Evolutionary conservation across 768 basidiomycete species (phyloP).

Genomic region (Termitomyces titanicus): DNA sequence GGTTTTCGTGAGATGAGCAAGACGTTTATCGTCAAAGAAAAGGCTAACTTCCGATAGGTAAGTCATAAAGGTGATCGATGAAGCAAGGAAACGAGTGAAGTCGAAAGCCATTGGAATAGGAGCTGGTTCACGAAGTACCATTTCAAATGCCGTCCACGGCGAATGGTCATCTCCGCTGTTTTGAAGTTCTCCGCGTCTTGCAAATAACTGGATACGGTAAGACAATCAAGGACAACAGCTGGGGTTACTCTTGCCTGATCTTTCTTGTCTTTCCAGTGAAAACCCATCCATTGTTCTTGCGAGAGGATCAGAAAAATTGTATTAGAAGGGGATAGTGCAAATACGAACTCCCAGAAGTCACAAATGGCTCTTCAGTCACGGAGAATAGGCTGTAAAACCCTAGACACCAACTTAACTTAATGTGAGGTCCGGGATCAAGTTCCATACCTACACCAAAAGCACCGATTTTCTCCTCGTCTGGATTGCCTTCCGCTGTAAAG

Average conservation of each 20-base stretch:
- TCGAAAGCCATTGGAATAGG: slow-evolving; percentile 84
- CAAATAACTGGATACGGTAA: slow-evolving; percentile 56
- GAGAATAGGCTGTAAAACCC: slow-evolving; percentile 83
- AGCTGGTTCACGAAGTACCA: slow-evolving; percentile 77
- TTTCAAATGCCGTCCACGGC: slow-evolving; percentile 86
- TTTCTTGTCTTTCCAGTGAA: slow-evolving; percentile 93
- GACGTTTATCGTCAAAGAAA: slow-evolving; percentile 74
- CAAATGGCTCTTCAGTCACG: slow-evolving; percentile 79
- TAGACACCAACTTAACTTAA: slow-evolving; percentile 15
- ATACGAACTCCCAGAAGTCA: slow-evolving; percentile 67
- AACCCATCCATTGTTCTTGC: slow-evolving; percentile 86
- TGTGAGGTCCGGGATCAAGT: background rate
- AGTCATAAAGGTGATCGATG: slow-evolving; percentile 91
- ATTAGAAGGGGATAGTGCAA: slow-evolving; percentile 14
- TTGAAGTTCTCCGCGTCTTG: slow-evolving; percentile 69
- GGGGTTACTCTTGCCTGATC: slow-evolving; percentile 56
- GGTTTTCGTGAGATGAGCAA: slow-evolving; percentile 65
- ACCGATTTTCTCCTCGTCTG: slow-evolving; percentile 92
- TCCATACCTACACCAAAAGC: slow-evolving; percentile 83
- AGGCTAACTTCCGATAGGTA: slow-evolving; percentile 74
- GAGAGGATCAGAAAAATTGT: slow-evolving; percentile 20
- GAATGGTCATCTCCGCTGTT: slow-evolving; percentile 23
- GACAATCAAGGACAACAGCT: slow-evolving; percentile 3
- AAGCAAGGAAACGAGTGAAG: slow-evolving; percentile 84
- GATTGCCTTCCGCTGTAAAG: slow-evolving; percentile 79